Base-by-base conservation (phyloP, 1,284 basidiomycete genomes). In the Cerioporus squamosus region DNA sequence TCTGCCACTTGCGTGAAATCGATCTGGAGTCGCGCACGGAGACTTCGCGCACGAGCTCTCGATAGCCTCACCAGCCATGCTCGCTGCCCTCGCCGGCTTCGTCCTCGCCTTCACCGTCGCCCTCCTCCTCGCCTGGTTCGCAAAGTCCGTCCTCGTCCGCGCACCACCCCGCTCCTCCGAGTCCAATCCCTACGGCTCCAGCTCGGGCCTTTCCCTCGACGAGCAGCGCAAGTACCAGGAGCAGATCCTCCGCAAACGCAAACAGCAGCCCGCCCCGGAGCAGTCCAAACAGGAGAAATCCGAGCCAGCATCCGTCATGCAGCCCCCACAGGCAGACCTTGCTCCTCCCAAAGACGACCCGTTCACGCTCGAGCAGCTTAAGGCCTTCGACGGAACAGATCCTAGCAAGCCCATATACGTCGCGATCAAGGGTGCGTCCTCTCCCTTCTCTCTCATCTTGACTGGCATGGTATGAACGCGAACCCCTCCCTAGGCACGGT, bases 291-390 rank as follows among this genome's bases (percentile, higher is more conserved):
- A 62, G 20, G 66, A 72, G 17, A 67, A 79, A 58, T 39, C 47
- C 6, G 76, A 78, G 65, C 78, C 81, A 10, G 87, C 85, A 74
- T 80, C 83, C 20, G 83, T 90, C 71, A 91, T 91, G 90, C 87
- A 89, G 67, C 69, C 88, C 15, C 75, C 87, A 39, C 74, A 77
- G 66, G 72, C 73, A 3, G 83, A 91, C 68, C 81, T 94, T 50
- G 80, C 79, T 23, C 87, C 91, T 3, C 93, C 94, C 24, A 93
- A 90, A 70, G 81, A 91, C 66, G 87, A 92, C 70, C 87, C 89
- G 0, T 89, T 85, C 75, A 92, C 89, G 0, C 76, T 81, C 20
- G 85, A 84, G 58, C 76, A 91, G 68, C 79, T 97, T 60, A 86
- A 79, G 55, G 67, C 80, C 67, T 95, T 79, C 70, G 85, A 95